Conservation (phyloP, 2,329 filamentous ascomycete genomes). For the Didymella lethalis region DNA sequence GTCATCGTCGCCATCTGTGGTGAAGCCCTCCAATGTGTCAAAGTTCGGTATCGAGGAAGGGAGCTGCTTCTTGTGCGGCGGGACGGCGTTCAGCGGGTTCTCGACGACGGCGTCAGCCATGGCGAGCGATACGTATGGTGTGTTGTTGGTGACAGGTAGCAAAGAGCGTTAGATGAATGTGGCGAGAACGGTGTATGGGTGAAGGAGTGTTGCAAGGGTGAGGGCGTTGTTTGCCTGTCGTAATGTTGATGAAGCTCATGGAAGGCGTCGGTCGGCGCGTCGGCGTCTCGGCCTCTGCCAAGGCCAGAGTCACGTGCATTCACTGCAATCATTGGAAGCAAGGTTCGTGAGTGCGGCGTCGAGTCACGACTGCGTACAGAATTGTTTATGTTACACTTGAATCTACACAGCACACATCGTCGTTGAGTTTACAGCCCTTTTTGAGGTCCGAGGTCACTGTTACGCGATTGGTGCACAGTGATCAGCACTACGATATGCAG, state of each 20-base stretch:
- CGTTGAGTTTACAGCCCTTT: no score
- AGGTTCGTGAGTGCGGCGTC: not conserved
- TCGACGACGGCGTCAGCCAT: conserved; percentile 93
- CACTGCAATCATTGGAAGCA: not conserved
- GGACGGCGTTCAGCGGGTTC: conserved; percentile 75
- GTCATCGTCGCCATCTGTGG: conserved; percentile 84
- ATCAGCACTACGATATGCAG: conserved; percentile 2
- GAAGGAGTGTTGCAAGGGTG: conserved; percentile 11
- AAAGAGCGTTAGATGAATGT: not conserved
- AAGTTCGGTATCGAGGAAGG: conserved; percentile 85
- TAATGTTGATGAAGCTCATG: conserved; percentile 39
- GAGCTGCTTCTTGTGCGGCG: conserved; percentile 81
- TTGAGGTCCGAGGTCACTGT: not conserved
- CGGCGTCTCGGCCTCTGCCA: conserved; percentile 30
- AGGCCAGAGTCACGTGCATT: conserved; percentile 5
- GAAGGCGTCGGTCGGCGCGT: conserved; percentile 34
- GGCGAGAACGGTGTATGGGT: not conserved
- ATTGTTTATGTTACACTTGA: not conserved
- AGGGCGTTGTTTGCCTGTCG: conserved; percentile 27
- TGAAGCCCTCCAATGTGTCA: conserved; percentile 85
- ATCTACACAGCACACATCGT: not conserved
- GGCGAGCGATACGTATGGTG: conserved; percentile 18
- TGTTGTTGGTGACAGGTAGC: not conserved
- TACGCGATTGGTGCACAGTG: not conserved
- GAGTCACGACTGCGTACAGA: not conserved